Conservation (phyloP, 495 filamentous ascomycete genomes). For the Penicillium maclennaniae region DNA sequence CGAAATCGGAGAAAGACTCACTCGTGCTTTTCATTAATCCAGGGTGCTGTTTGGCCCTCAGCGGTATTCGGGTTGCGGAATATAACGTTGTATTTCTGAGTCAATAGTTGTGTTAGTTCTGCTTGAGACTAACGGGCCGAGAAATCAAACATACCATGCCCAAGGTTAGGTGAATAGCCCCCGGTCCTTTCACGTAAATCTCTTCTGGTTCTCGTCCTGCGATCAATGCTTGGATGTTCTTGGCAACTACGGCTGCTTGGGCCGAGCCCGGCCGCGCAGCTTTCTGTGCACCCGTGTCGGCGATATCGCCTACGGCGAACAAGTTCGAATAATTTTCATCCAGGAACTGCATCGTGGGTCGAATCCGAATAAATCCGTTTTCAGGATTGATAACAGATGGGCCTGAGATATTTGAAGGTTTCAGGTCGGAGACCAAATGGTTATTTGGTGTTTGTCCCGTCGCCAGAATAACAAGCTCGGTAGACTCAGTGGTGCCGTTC, state of each 20-base stretch:
- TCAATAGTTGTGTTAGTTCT: neutral
- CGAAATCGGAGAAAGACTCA: conserved; percentile 20
- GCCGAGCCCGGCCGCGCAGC: conserved; percentile 50
- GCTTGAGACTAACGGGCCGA: neutral
- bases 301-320: conserved; percentile 60
- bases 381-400: conserved; percentile 43
- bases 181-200: conserved; percentile 30
- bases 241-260: conserved; percentile 50
- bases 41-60: conserved; percentile 44
- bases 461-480: conserved; percentile 47
- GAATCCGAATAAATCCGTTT: conserved; percentile 50
- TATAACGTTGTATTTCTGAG: conserved; percentile 45
- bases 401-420: conserved; percentile 22
- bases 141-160: conserved; percentile 41
- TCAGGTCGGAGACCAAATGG: conserved; percentile 37
- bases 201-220: conserved; percentile 29
- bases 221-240: conserved; percentile 52
- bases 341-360: conserved; percentile 54
- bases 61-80: conserved; percentile 47
- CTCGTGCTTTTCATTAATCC: conserved; percentile 40
- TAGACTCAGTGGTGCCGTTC: conserved; percentile 31
- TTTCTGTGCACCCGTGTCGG: conserved; percentile 53
- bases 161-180: conserved; percentile 48
- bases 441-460: conserved; percentile 59
- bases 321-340: conserved; percentile 47